These are phyloP conservation scores for Helenozyma rhizophorensis DNA, from an alignment of 805 yeast genomes.

Conservation along the genomic window DNA sequence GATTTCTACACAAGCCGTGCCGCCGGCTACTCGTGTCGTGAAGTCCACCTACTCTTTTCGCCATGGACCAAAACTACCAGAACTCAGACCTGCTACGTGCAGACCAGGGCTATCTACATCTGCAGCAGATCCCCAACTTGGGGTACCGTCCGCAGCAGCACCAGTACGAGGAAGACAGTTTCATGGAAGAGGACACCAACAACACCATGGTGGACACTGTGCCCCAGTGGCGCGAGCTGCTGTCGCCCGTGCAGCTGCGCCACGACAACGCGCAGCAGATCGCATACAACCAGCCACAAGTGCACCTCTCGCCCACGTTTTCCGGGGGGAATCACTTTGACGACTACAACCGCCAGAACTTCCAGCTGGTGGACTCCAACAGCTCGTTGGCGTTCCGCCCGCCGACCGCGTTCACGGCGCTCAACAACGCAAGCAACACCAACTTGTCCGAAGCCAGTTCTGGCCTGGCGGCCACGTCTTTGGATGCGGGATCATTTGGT, in stretches of 20 bases:
- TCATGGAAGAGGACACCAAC: constrained; percentile 38
- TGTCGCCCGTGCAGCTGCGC: constrained; percentile 8
- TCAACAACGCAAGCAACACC: constrained; percentile 36
- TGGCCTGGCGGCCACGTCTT: constrained; percentile 5
- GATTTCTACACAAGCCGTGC: no score
- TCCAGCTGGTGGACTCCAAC: constrained; percentile 35
- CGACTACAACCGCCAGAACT: constrained; percentile 18
- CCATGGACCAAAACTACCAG: constrained; percentile 2
- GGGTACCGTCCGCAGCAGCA: neutral
- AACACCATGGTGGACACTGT: constrained; percentile 12
- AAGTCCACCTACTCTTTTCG: neutral
- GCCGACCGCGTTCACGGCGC: constrained; percentile 37
- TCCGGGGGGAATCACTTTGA: constrained; percentile 15
- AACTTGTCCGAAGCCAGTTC: constrained; percentile 35
- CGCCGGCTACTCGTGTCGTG: no score
- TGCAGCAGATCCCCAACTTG: constrained; percentile 3
- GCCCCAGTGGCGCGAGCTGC: constrained; percentile 3
- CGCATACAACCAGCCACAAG: constrained; percentile 12
- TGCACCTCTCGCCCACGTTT: constrained; percentile 23
- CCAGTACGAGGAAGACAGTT: constrained; percentile 21
- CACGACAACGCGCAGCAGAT: neutral
- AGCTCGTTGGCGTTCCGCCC: constrained; percentile 32
- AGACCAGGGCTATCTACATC: neutral
- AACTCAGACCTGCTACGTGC: neutral
- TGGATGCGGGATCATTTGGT: constrained; percentile 6